A percentile compares a stretch with the other conserved stretches of the same genome.
Evolutionary conservation across 1,139 yeast species (phyloP).

Genomic region (Yamadazyma diddensiae): DNA sequence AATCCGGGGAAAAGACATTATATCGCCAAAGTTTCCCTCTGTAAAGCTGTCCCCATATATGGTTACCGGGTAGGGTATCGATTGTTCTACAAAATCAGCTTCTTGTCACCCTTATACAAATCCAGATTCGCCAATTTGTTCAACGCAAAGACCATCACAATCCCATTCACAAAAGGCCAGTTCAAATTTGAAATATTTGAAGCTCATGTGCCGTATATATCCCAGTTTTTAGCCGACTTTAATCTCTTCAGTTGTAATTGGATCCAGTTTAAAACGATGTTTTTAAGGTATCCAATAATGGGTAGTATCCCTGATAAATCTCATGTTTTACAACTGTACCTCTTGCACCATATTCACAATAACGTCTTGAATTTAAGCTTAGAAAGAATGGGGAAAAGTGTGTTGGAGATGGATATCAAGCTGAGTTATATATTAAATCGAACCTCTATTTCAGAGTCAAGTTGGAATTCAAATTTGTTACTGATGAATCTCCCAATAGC

Average conservation of each 20-base stretch:
- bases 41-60: slow-evolving; percentile 79
- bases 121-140: slow-evolving; percentile 60
- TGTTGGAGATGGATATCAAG: slow-evolving; percentile 67
- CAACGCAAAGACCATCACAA: slow-evolving; percentile 44
- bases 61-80: slow-evolving; percentile 72
- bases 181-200: slow-evolving; percentile 45
- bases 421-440: slow-evolving; percentile 62
- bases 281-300: slow-evolving; percentile 42
- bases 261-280: slow-evolving; percentile 41
- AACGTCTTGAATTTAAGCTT: slow-evolving; percentile 28
- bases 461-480: slow-evolving; percentile 48
- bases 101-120: slow-evolving; percentile 62
- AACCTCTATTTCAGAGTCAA: slow-evolving; percentile 36
- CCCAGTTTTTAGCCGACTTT: slow-evolving; percentile 81
- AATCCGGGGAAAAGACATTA: slow-evolving; percentile 4
- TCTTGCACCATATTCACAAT: slow-evolving; percentile 18
- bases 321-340: no score
- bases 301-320: no score
- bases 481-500: slow-evolving; percentile 20
- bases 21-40: slow-evolving; percentile 36
- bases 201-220: slow-evolving; percentile 70
- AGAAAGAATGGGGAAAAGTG: slow-evolving; percentile 56
- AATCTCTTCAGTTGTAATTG: slow-evolving; percentile 85
- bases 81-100: slow-evolving; percentile 63
- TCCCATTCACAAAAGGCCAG: slow-evolving; percentile 9